Evolutionary conservation across 805 yeast genomes (phyloP), one percentile per base, ranked within the genome.

Genomic region (Blastobotrys parvus): DNA sequence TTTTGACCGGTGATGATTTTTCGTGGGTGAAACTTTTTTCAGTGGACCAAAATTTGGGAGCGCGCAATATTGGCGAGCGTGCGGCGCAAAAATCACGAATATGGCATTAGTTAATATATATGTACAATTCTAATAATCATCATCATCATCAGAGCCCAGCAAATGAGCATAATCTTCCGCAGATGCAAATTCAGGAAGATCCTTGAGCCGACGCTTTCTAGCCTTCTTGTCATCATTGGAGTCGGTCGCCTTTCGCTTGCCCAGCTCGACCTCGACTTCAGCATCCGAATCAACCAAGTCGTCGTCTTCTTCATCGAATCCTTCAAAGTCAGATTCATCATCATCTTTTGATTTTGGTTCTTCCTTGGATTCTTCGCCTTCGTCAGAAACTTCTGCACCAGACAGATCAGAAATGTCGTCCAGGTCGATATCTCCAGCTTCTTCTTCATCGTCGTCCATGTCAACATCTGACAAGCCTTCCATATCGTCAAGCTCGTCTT

Each of bases 101-200:
- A 31, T 13, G 6, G n/a, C n/a, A 31, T 15, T 13, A 31, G n/a
- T 31, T 31, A 15, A 8, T 15, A 8, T 11, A 31, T 13, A 13
- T 35, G 13, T 19, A 35, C 27, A 20, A 20, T 35, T 35, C 4
- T 3, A 8, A 11, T 32, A 32, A 10, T 47, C 48, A 27, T 53
- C 55, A 33, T 65, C 73, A 39, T 78, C 84, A 41, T 77, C 83
- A 22, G 80, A 84, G 22, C 71, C 71, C 60, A 84, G 64, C 53
- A 79, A 80, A 57, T 84, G 70, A 21, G 90, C 80, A 59, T 87
- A 88, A 48, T 84, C 95, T 34, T 84, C 95, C 7, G 80, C 94
- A 37, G 88, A 80, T 1, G 95, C 97, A 67, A 87, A 89, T 17
- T 78, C 70, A 18, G 97, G 97, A 47, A 89, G 67, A 38, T 72